Evolutionary conservation across 495 filamentous ascomycete species (phyloP), one percentile per base, ranked within the genome.

Genomic region (Aspergillus campestris): DNA sequence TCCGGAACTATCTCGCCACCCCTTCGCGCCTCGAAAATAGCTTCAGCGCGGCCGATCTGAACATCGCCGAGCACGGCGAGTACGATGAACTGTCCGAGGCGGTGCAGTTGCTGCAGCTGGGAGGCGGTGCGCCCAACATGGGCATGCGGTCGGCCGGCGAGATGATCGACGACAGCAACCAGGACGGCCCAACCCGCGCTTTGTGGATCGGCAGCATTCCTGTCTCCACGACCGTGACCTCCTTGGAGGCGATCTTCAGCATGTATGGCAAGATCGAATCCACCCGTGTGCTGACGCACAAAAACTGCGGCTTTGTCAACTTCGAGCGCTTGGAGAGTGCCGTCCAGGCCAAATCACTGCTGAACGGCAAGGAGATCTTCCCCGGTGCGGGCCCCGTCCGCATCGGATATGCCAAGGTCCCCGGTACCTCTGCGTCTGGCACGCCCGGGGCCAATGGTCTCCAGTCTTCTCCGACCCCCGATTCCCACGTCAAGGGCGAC

Each of bases 281-380:
- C 11, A 89, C 87, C 31, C 77, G 92, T 47, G 94, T 98, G 10
- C 73, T 98, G 50, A 95, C 92, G 9, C 92, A 98, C 72, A 98
- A 98, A 78, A 97, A 94, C 59, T 98, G 92, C 62, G 92, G 92
- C 6, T 98, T 98, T 55, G 89, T 98, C 59, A 98, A 98, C 64
- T 98, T 95, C 54, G 87, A 96, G 67, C 80, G 78, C 51, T 62
- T 89, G 18, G 87, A 95, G 30, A 94, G 87, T 57, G 94, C 92
- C 38, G 85, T 95, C 28, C 78, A 86, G 44, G 94, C 92, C 5
- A 94, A 87, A 58, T 80, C 79, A 13, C 72, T 81, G 57, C 82
- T 94, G 60, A 95, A 96, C 56, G 89, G 89, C 49, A 95, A 94
- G 67, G 92, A 98, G 61, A 95, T 98, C 39, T 97, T 98, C 70